Percentiles rank a stretch among this genome's conserved stretches.
Evolutionary conservation across 768 basidiomycete genomes (phyloP).

Genomic region (Tricholoma bakamatsutake): DNA sequence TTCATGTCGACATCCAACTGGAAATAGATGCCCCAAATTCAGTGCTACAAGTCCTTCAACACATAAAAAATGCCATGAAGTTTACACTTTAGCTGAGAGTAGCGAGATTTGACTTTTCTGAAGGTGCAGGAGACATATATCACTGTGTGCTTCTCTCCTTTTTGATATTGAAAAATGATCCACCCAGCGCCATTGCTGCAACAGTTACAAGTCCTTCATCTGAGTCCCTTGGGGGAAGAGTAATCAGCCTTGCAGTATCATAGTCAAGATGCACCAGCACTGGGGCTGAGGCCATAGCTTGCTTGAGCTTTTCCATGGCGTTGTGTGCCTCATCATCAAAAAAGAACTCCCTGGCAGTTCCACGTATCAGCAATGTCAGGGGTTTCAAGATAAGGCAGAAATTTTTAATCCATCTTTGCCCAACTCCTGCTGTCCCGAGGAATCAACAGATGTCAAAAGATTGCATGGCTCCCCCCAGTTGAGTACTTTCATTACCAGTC

Average conservation of each 20-base stretch:
- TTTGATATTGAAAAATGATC: conserved; percentile 24
- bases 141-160: conserved; percentile 16
- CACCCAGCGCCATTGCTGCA: conserved; percentile 27
- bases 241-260: not conserved
- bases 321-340: conserved; percentile 17
- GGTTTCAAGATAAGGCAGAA: conserved; percentile 21
- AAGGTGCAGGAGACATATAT: conserved; percentile 28
- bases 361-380: conserved; percentile 12
- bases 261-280: conserved; percentile 30
- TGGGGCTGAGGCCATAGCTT: conserved; percentile 14
- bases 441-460: conserved; percentile 19
- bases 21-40: conserved; percentile 15
- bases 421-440: conserved; percentile 18
- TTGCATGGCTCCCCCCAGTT: conserved; percentile 18
- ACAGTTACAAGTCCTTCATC: conserved; percentile 24
- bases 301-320: conserved; percentile 23
- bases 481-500: conserved; percentile 18
- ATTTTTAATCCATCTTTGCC: conserved; percentile 17
- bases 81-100: conserved; percentile 18
- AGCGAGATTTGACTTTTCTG: conserved; percentile 24
- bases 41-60: conserved; percentile 18
- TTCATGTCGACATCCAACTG: conserved; percentile 30
- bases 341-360: conserved; percentile 15
- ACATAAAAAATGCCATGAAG: conserved; percentile 28
- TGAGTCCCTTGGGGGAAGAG: conserved; percentile 2